Evolutionary conservation across 352 stramenopile genomes (phyloP).

Genomic region (Albugo laibachii): DNA sequence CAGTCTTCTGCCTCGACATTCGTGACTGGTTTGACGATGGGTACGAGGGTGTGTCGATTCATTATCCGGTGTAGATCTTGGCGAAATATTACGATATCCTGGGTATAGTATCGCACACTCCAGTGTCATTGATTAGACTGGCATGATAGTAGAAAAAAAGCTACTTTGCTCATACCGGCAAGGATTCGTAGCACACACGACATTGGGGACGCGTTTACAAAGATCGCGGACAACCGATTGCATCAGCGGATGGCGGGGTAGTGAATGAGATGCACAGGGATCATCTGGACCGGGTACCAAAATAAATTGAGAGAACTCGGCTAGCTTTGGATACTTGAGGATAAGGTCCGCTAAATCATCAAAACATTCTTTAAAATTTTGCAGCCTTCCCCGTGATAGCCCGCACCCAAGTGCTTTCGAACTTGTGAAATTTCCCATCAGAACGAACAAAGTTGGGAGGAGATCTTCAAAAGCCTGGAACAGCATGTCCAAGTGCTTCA

Average conservation of each 20-base stretch:
- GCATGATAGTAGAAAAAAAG: background rate
- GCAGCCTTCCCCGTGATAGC: conserved; percentile 12
- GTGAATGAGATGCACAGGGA: conserved; percentile 53
- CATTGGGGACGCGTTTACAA: conserved; percentile 20
- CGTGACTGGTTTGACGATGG: conserved; percentile 7
- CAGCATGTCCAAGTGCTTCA: conserved; percentile 77
- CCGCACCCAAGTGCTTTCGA: conserved; percentile 27
- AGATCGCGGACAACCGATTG: too few relatives aligned
- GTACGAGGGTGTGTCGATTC: conserved; percentile 68
- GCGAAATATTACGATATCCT: conserved; percentile 87
- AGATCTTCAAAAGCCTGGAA: conserved; percentile 76
- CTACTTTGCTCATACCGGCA: conserved; percentile 32
- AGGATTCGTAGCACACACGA: conserved; percentile 80
- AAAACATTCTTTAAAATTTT: conserved; percentile 70
- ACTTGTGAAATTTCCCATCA: conserved; percentile 90
- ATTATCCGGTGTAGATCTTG: conserved; percentile 85
- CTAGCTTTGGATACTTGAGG: conserved; percentile 61
- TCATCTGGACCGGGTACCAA: conserved; percentile 86
- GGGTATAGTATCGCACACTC: conserved; percentile 81
- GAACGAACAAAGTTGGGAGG: conserved; percentile 69
- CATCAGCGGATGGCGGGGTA: conserved; percentile 57
- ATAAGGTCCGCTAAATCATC: conserved; percentile 84
- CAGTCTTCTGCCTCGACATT: too few relatives aligned
- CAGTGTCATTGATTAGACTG: background rate
- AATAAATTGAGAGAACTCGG: conserved; percentile 75